Base-by-base conservation (phyloP, 441 rosid genomes). In the Jatropha podagrica region DNA sequence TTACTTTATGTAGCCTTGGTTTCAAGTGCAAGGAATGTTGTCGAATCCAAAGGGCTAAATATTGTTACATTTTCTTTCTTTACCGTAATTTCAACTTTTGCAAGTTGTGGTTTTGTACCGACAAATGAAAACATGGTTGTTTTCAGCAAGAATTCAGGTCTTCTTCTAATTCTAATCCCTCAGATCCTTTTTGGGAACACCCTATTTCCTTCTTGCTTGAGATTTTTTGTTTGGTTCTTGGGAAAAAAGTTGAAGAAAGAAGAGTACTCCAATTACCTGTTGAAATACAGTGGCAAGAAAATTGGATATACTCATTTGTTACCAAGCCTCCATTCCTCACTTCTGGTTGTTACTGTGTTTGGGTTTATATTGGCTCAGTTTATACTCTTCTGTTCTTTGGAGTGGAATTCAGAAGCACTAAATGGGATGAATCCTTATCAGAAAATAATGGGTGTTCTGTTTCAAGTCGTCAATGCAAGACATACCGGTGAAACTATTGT, bases 101-200 rank as follows among this genome's bases (percentile, higher is more conserved):
- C 85, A 5, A 85, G 69, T 72, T 86, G 91, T 3, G 96, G 92
- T 3, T 91, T 86, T 56, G 55, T 85, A 1, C 96, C 93, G 1
- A 89, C 90, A 1, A 89, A 89, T 23, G 93, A 91, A 72, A 91
- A 89, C 81, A 87, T 91, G 93, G 27, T 81, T 2, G 87, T 86
- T 0, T 91, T 91, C 9, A 77, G 72, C 40, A 84, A 81, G 65
- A 88, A 88, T 81, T 70, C 97, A 0, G 89, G 86, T 32, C 85
- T 92, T 12, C 82, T 89, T 13, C 79, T 83, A 32, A 65, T 90
- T 62, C 73, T 91, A 0, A 79, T 89, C 79, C 90, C 97, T 17
- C 87, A 84, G 32, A 5, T 79, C 23, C 78, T 92, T 0, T 48
- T 91, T 11, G 94, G 96, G 4, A 86, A 86, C 90, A 82, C 91